phyloP scores from a whole-genome alignment of 306 rosid genomes.

The Clitoria ternatea region DNA sequence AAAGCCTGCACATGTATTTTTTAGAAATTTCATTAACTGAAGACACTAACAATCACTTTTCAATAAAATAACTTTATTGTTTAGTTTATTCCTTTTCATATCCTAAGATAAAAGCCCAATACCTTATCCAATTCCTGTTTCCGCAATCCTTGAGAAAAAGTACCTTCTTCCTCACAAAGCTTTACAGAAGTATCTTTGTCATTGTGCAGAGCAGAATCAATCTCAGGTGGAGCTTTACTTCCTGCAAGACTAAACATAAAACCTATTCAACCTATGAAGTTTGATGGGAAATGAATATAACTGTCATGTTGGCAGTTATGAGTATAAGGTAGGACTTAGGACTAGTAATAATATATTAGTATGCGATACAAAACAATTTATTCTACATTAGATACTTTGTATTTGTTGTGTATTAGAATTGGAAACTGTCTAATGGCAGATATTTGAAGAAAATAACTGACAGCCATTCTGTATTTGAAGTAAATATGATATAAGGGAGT shows the following conservation, averaged over 20 bases:
- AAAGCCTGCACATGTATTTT: conserved; percentile 38
- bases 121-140: conserved; percentile 40
- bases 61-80: conserved; percentile 22
- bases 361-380: too few relatives aligned
- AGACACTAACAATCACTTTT: conserved; percentile 5
- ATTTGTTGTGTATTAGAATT: too few relatives aligned
- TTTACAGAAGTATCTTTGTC: conserved; percentile 36
- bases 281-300: too few relatives aligned
- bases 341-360: too few relatives aligned
- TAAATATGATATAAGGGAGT: too few relatives aligned
- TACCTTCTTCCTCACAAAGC: conserved; percentile 31
- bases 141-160: conserved; percentile 17
- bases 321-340: too few relatives aligned
- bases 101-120: conserved; percentile 16
- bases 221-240: conserved; percentile 35
- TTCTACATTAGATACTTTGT: too few relatives aligned
- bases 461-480: too few relatives aligned
- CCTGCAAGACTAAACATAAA: conserved; percentile 48
- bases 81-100: conserved; percentile 30
- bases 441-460: too few relatives aligned
- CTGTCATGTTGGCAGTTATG: too few relatives aligned
- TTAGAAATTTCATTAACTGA: conserved; percentile 15
- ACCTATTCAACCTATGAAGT: conserved; percentile 20
- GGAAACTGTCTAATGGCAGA: too few relatives aligned
- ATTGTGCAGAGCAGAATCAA: conserved; percentile 39